Evolutionary conservation across 2,329 filamentous ascomycete species (phyloP), one percentile per base, ranked within the genome.

Genomic region (Alternaria sp.): DNA sequence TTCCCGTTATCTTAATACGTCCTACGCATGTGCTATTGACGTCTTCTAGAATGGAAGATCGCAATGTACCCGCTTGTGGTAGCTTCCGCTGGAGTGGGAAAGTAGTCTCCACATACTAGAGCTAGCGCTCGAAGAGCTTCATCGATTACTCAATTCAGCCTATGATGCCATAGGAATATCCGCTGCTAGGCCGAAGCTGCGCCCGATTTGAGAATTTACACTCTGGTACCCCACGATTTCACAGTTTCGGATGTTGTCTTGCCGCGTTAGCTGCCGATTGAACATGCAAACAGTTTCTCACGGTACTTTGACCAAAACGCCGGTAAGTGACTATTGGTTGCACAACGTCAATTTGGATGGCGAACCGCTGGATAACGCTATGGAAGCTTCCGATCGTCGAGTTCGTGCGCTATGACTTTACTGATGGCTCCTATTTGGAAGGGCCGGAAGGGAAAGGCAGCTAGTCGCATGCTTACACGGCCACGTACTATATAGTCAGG

Each of bases 341-440:
- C 57, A 65, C 59, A 46, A 59, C 53, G 30, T 60, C 28, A 53
- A 32, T 32, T 44, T 44, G 36, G 50, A 58, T 34, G 51, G 40
- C 27, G 53, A 32, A 54, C 49, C 16, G 51, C 50, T 49, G 16
- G 44, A 45, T 34, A 60, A 12, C 49, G 54, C 54, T 55, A 56
- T 50, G 40, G 20, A 48, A 44, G 8, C 25, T 50, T 36, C 43
- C 10, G 27, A 32, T 57, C 45, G 32, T 32, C 36, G 25, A 54
- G 20, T 16, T 32, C 30, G 18, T 22, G 25, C 18, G 34, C 34
- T 34, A 32, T 36, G 25, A 11, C 28, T 22, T 20, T 50, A 6
- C 43, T 32, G 40, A 51, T 28, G 28, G 30, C 27, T 40, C 20
- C 18, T 22, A 57, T 43, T 50, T 32, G 27, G 58, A 56, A 60